Base-by-base conservation (phyloP, 2,329 filamentous ascomycete species). In the Ophiostoma populinum region DNA sequence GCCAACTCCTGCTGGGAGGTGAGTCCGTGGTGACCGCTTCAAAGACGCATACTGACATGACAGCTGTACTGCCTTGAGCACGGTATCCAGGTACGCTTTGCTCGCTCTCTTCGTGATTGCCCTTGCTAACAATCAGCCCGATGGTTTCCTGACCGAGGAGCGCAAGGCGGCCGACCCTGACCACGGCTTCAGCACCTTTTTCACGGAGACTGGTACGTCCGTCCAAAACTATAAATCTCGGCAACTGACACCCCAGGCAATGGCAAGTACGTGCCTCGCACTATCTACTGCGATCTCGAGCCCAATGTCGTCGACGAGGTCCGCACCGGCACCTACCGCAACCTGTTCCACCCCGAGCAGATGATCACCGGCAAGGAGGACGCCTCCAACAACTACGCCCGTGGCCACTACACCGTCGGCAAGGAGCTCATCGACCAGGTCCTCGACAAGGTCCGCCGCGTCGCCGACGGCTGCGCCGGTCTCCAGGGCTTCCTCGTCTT, bases 1-100 rank as follows among this genome's bases (percentile, higher is more conserved):
- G 90, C 87, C 67, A 98, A 98, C 72, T 90, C 90, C 53, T 95
- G 90, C 77, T 98, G 90, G 90, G 90, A 98, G 85, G 90, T 98
- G 68, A 69, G 82, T 40, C 33, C 19, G 21, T 19, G 17, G n/a
- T 24, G 6, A 20, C n/a, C n/a, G n/a, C n/a, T n/a, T n/a, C n/a
- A n/a, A n/a, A n/a, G n/a, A n/a, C n/a, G n/a, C n/a, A n/a, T n/a
- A n/a, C n/a, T n/a, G n/a, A n/a, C n/a, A n/a, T n/a, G n/a, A 35
- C 62, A 98, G 90, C 82, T 98, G 46, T 98, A 98, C 76, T 98
- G 90, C 67, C 83, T 98, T 55, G 90, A 98, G 75, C 90, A 98
- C 63, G 90, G 90, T 55, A 98, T 98, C 52, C 81, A 93, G 80
- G 86, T 93, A 76, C 48, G 75, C 59, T n/a, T 9, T 7, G 48